phyloP scores from a whole-genome alignment of 164 flowering plant genomes.

The Umbilicus rupestris region DNA sequence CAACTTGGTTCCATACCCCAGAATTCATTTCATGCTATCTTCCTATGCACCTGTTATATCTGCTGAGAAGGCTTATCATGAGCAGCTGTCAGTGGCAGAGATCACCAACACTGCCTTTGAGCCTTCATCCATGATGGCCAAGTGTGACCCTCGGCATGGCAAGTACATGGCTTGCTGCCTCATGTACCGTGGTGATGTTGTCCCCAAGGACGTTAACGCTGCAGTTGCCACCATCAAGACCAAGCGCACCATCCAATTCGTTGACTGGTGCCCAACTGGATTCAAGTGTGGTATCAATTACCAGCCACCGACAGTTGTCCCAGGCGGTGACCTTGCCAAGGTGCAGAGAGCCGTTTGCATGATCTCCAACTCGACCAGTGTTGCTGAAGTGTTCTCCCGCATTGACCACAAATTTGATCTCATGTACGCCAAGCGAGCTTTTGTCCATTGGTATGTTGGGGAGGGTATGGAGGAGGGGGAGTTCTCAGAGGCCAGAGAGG shows the following conservation, averaged over 20 bases:
- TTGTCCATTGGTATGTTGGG: not conserved
- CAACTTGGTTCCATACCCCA: too few species aligned
- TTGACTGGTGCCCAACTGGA: not conserved
- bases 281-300: not conserved
- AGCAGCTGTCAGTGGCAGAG: not conserved
- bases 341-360: not conserved
- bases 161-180: not conserved
- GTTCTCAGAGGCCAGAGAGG: not conserved
- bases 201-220: not conserved
- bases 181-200: conserved; percentile 5
- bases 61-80: too few species aligned
- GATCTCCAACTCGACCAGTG: not conserved
- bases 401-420: not conserved
- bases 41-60: too few species aligned
- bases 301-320: not conserved
- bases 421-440: not conserved
- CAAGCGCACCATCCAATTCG: not conserved
- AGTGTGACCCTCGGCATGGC: too few species aligned
- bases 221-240: conserved; percentile 3
- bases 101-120: conserved; percentile 1
- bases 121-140: conserved; percentile 1
- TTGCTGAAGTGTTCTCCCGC: too few species aligned
- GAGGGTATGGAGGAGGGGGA: not conserved
- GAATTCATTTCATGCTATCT: too few species aligned
- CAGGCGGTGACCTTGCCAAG: not conserved